Conservation (phyloP, 2,329 filamentous ascomycete species). For the Volutella citrinella region DNA sequence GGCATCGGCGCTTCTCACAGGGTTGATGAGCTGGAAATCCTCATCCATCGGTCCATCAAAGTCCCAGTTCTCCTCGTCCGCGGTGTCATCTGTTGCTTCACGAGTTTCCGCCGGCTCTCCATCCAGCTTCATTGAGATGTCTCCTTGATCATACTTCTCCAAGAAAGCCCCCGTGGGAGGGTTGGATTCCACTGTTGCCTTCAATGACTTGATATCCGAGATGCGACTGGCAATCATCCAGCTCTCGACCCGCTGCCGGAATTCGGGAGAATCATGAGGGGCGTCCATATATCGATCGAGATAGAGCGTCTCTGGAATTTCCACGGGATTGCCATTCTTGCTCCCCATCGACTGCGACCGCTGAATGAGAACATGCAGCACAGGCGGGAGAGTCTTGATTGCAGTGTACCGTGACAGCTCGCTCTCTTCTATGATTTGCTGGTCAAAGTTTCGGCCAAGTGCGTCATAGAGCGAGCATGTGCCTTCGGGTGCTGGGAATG, state of each 20-base stretch:
- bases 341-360: slow-evolving; percentile 70
- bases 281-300: slow-evolving; percentile 85
- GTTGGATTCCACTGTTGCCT: slow-evolving; percentile 24
- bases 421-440: slow-evolving; percentile 68
- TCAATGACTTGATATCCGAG: slow-evolving; percentile 46
- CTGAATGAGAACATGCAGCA: slow-evolving; percentile 87
- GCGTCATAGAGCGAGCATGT: slow-evolving; percentile 73
- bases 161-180: slow-evolving; percentile 26
- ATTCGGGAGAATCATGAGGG: slow-evolving; percentile 55
- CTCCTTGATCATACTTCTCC: slow-evolving; percentile 17
- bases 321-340: slow-evolving; percentile 76
- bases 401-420: slow-evolving; percentile 64
- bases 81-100: slow-evolving; percentile 3
- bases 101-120: slow-evolving; percentile 2
- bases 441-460: slow-evolving; percentile 81
- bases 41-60: slow-evolving; percentile 38
- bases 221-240: slow-evolving; percentile 74
- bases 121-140: slow-evolving; percentile 1
- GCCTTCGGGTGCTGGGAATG: slow-evolving; percentile 50
- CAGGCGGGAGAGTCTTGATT: slow-evolving; percentile 73
- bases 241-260: slow-evolving; percentile 62
- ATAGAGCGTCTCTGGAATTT: slow-evolving; percentile 77
- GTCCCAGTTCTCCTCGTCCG: slow-evolving; percentile 29
- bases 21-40: slow-evolving; percentile 30
- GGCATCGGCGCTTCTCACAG: slow-evolving; percentile 7